Conservation (phyloP, 202 grass and related monocot genomes). For the Saccharum hybrid region DNA sequence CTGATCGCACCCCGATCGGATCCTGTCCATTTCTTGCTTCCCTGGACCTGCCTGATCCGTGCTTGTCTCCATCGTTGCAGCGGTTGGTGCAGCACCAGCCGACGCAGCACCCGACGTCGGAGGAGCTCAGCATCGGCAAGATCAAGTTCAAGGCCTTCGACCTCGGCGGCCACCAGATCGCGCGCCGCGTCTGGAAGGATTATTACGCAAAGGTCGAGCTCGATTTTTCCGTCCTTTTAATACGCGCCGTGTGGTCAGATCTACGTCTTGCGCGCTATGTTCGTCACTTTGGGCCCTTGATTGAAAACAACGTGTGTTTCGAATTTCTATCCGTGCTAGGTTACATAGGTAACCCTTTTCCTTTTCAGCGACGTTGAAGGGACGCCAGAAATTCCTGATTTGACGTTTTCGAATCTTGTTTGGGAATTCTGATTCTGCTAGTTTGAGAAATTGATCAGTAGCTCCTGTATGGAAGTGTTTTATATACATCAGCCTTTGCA, state of each 20-base stretch:
- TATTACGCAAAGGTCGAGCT: constrained; percentile 84
- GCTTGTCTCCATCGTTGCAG: constrained; percentile 38
- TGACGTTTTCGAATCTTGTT: background rate
- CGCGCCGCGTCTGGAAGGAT: constrained; percentile 90
- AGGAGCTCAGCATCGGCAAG: constrained; percentile 94
- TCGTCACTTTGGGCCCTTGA: background rate
- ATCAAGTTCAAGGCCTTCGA: constrained; percentile 99
- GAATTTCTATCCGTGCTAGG: background rate
- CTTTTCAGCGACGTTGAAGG: background rate
- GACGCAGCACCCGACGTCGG: constrained; percentile 88
- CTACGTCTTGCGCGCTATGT: constrained; percentile 4
- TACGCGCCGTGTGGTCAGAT: constrained; percentile 7
- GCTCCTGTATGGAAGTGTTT: background rate
- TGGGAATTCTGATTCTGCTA: background rate
- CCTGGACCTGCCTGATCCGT: constrained; percentile 37
- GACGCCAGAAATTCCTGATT: background rate
- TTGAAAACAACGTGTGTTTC: background rate
- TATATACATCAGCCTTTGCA: background rate
- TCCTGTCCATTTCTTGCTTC: background rate
- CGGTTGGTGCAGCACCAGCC: constrained; percentile 95
- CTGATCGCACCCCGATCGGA: background rate
- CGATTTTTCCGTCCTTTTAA: background rate
- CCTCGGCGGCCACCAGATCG: constrained; percentile 91
- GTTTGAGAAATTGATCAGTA: background rate
- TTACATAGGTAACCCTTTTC: background rate